These are phyloP conservation scores for Globisporangium paddicum DNA, from an alignment of 352 stramenopile genomes.

Conservation along the genomic window DNA sequence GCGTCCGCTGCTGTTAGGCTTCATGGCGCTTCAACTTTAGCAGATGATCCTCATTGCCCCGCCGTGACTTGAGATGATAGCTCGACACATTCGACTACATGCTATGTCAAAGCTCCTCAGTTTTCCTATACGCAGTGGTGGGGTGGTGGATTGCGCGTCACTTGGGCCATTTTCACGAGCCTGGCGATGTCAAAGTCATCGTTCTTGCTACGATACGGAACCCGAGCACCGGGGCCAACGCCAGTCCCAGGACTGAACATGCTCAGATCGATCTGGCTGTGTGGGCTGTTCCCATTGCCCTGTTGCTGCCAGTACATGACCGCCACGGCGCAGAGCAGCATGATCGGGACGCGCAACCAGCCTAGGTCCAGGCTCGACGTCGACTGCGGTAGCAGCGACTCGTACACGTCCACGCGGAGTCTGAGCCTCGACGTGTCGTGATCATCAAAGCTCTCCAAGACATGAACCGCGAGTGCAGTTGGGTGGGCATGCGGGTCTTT, in stretches of 20 bases:
- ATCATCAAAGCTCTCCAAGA: background rate
- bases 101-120: background rate
- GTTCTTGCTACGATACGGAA: background rate
- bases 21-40: no score
- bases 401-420: constrained; percentile 21
- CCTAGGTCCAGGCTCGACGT: constrained; percentile 24
- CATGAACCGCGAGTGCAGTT: constrained; percentile 3
- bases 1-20: no score
- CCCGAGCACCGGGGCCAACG: no score
- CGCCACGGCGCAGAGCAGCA: constrained; percentile 32
- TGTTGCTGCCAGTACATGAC: constrained; percentile 44
- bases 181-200: constrained; percentile 3
- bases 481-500: constrained; percentile 16
- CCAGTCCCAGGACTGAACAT: background rate
- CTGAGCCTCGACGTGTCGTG: background rate
- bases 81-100: no score
- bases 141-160: background rate
- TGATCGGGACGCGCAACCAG: constrained; percentile 32
- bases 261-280: background rate
- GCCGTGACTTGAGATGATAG: no score
- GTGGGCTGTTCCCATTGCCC: background rate
- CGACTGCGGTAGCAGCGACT: constrained; percentile 16
- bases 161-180: constrained; percentile 9
- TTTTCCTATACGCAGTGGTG: background rate
- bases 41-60: no score